These are phyloP conservation scores for Neofusicoccum sp. DNA, from an alignment of 2,329 filamentous ascomycete species.

Conservation along the genomic window DNA sequence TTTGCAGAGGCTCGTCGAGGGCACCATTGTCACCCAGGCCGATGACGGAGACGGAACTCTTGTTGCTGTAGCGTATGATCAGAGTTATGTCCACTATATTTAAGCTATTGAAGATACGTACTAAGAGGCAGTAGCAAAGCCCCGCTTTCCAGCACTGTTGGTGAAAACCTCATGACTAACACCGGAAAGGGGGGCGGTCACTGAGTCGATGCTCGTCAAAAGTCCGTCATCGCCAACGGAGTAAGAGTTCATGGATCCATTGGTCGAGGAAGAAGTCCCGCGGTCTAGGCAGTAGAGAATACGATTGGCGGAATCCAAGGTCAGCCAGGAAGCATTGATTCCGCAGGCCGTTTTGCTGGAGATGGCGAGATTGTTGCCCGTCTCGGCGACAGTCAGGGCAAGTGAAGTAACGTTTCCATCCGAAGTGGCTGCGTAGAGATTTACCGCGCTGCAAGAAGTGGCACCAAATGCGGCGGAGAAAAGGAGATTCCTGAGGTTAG, in stretches of 20 bases:
- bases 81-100: no score
- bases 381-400: background rate
- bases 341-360: conserved; percentile 31
- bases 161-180: conserved; percentile 45
- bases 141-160: conserved; percentile 38
- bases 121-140: conserved; percentile 48
- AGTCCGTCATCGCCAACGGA: conserved; percentile 41
- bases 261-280: conserved; percentile 46
- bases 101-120: background rate
- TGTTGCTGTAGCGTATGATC: conserved; percentile 24
- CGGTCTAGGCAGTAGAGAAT: conserved; percentile 65
- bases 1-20: conserved; percentile 38
- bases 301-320: conserved; percentile 53
- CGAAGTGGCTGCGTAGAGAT: conserved; percentile 8
- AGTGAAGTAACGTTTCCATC: conserved; percentile 11
- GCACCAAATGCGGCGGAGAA: background rate
- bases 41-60: conserved; percentile 41
- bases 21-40: conserved; percentile 22
- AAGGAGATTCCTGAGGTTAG: background rate
- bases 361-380: background rate
- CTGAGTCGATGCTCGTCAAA: conserved; percentile 28
- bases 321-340: conserved; percentile 62
- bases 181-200: conserved; percentile 43
- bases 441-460: background rate
- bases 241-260: conserved; percentile 50